Evolutionary conservation across 495 filamentous ascomycete genomes (phyloP), one percentile per base, ranked within the genome.

Genomic region (Penicillium turbatum): DNA sequence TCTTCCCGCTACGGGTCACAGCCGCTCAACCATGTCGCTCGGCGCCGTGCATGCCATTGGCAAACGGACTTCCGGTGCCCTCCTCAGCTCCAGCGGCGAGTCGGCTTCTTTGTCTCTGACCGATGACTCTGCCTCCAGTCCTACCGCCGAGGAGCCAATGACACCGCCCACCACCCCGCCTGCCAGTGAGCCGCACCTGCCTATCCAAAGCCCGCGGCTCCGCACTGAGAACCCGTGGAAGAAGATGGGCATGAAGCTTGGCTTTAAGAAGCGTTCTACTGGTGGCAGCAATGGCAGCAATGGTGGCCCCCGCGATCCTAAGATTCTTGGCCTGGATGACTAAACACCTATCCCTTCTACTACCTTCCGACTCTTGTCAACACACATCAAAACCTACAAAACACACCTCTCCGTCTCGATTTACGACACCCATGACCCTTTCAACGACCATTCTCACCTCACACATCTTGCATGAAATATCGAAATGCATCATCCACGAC

Each of bases 91-190:
- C 3, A 73, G 69, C 27, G 70, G 66, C 29, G 77, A 81, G 19
- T 74, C 68, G 0, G 62, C 54, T 8, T 69, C 68, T 12, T 41
- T 63, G 12, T 48, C 64, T 6, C 57, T 79, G 42, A 78, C 78
- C 6, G 78, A 81, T 46, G 78, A 80, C 53, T 78, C 76, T 6
- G 67, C 67, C 16, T 75, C 74, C n/a, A 78, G 72, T 50, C 64
- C 71, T 5, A 73, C 70, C 21, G 63, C 59, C 6, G 74, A 77
- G 40, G 86, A 89, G 57, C 88, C 86, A 0, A 90, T 93, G 85
- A 95, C 90, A n/a, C 90, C 90, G 13, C 90, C 90, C 2, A 91
- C 84, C 7, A 92, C 90, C 5, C 90, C 90, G 8, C 89, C 90
- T 6, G 87, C 84, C 17, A 73, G 81, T 65, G 76, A 80, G 67